A percentile compares a stretch with the other conserved stretches of the same genome.
Conservation (phyloP, 2,329 filamentous ascomycete genomes). For the Hymenoscyphus repandus region DNA sequence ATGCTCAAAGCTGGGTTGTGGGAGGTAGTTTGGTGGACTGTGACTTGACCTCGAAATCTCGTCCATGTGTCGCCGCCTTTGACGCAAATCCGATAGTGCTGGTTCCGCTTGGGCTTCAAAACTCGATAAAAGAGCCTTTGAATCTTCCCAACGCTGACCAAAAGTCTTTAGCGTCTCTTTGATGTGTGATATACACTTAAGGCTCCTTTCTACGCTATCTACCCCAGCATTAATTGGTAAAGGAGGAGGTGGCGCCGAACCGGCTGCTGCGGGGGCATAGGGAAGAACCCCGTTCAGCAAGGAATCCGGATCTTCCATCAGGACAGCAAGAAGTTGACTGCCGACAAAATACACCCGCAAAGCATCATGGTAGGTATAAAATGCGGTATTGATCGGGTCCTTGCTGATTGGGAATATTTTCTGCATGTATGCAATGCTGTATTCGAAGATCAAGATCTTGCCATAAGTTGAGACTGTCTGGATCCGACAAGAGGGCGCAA, state of each 20-base stretch:
- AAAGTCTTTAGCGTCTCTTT: slow-evolving; percentile 50
- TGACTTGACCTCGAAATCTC: slow-evolving; percentile 20
- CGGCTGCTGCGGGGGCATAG: slow-evolving; percentile 28
- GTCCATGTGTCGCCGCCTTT: slow-evolving; percentile 33
- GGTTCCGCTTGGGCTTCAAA: slow-evolving; percentile 40
- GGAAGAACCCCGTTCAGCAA: slow-evolving; percentile 41
- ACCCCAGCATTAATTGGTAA: slow-evolving; percentile 36
- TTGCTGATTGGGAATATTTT: slow-evolving; percentile 65
- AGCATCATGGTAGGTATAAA: slow-evolving; percentile 84
- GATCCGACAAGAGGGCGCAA: slow-evolving; percentile 72
- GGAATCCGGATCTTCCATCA: slow-evolving; percentile 52
- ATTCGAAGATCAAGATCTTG: slow-evolving; percentile 78
- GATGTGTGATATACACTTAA: slow-evolving; percentile 50
- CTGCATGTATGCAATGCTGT: slow-evolving; percentile 75
- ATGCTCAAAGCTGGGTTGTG: slow-evolving; percentile 20
- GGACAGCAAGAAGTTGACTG: slow-evolving; percentile 56
- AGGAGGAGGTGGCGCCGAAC: slow-evolving; percentile 47
- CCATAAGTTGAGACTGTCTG: slow-evolving; percentile 71
- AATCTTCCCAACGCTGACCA: slow-evolving; percentile 55
- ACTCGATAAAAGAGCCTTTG: slow-evolving; percentile 45
- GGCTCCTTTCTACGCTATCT: slow-evolving; percentile 50
- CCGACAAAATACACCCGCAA: slow-evolving; percentile 75
- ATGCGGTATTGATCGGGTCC: slow-evolving; percentile 53
- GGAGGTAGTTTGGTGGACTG: slow-evolving; percentile 19
- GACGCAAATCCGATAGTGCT: slow-evolving; percentile 35